A percentile compares a stretch with the other conserved stretches of the same genome.
These are phyloP conservation scores for Saccharomyces hybrid DNA, from an alignment of 1,139 yeast species.

Conservation along the genomic window DNA sequence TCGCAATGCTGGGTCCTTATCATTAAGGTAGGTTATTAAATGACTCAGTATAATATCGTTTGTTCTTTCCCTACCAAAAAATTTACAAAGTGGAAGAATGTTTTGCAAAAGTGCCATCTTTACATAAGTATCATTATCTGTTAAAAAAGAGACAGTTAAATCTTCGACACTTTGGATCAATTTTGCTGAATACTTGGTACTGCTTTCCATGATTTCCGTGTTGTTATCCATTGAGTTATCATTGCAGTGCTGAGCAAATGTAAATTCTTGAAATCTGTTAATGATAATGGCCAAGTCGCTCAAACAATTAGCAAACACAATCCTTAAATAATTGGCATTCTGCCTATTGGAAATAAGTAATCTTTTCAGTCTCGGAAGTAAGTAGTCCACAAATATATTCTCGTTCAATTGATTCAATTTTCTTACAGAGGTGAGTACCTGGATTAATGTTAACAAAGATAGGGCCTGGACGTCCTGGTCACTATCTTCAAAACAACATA, in stretches of 20 bases:
- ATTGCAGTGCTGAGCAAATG: slow-evolving; percentile 46
- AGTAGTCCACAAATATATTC: slow-evolving; percentile 69
- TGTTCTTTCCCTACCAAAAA: slow-evolving; percentile 80
- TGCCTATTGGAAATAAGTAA: slow-evolving; percentile 31
- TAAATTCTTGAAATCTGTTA: slow-evolving; percentile 56
- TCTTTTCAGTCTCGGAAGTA: slow-evolving; percentile 59
- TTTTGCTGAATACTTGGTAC: slow-evolving; percentile 17
- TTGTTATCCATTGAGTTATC: slow-evolving; percentile 7
- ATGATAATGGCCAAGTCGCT: slow-evolving; percentile 64
- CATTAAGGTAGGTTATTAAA: slow-evolving; percentile 83
- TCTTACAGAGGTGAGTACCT: slow-evolving; percentile 57
- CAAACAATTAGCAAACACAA: slow-evolving; percentile 63
- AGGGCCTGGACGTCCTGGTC: slow-evolving; percentile 52
- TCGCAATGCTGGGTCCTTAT: slow-evolving; percentile 59
- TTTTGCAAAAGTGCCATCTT: slow-evolving; percentile 61
- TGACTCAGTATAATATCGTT: slow-evolving; percentile 87
- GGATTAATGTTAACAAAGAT: slow-evolving; percentile 52
- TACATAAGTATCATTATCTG: slow-evolving; percentile 61
- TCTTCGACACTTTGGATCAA: slow-evolving; percentile 47
- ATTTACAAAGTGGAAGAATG: slow-evolving; percentile 67
- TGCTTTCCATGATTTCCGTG: slow-evolving; percentile 27
- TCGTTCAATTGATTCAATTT: slow-evolving; percentile 69
- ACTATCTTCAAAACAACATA: slow-evolving; percentile 46
- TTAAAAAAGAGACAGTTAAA: slow-evolving; percentile 55
- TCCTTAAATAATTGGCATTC: slow-evolving; percentile 42